Conservation (phyloP, 2,329 filamentous ascomycete genomes). For the Sporothrix brasiliensis region DNA sequence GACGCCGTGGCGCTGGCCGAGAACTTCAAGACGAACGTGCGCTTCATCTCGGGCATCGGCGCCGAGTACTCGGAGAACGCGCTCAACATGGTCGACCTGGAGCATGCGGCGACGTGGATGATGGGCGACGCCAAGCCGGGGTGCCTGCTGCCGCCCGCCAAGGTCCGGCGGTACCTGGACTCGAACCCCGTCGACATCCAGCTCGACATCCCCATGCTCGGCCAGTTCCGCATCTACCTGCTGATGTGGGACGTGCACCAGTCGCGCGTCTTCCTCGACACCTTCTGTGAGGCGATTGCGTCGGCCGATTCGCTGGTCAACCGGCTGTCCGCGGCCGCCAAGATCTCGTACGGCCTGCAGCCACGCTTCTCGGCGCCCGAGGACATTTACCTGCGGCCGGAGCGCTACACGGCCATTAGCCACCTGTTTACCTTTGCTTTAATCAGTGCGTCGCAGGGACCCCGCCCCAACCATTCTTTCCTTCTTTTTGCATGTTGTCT, state of each 20-base stretch:
- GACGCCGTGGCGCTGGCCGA: slow-evolving; percentile 61
- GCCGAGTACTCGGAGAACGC: slow-evolving; percentile 59
- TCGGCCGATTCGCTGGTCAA: slow-evolving; percentile 59
- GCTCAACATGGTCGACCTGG: slow-evolving; percentile 49
- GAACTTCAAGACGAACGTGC: slow-evolving; percentile 67
- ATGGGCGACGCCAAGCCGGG: slow-evolving; percentile 53
- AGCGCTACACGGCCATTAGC: slow-evolving; percentile 69
- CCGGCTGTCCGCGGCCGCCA: slow-evolving; percentile 61
- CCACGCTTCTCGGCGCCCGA: slow-evolving; percentile 60
- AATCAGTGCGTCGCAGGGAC: slow-evolving; percentile 57
- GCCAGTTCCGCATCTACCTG: slow-evolving; percentile 76
- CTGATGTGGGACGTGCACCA: slow-evolving; percentile 65
- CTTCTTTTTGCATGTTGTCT: not conserved
- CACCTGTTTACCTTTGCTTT: slow-evolving; percentile 70
- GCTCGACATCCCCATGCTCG: slow-evolving; percentile 74
- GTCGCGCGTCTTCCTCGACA: slow-evolving; percentile 58
- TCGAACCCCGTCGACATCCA: slow-evolving; percentile 78
- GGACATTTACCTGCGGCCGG: slow-evolving; percentile 67
- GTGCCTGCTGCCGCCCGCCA: slow-evolving; percentile 65
- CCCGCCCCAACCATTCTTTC: not conserved
- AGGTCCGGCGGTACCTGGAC: slow-evolving; percentile 73
- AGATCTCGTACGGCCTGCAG: slow-evolving; percentile 63
- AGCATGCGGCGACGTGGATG: slow-evolving; percentile 41
- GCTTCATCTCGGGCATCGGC: slow-evolving; percentile 69
- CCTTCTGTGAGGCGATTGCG: slow-evolving; percentile 59